These are phyloP conservation scores for Ophiostoma sp. DNA, from an alignment of 2,329 filamentous ascomycete species.

Conservation along the genomic window DNA sequence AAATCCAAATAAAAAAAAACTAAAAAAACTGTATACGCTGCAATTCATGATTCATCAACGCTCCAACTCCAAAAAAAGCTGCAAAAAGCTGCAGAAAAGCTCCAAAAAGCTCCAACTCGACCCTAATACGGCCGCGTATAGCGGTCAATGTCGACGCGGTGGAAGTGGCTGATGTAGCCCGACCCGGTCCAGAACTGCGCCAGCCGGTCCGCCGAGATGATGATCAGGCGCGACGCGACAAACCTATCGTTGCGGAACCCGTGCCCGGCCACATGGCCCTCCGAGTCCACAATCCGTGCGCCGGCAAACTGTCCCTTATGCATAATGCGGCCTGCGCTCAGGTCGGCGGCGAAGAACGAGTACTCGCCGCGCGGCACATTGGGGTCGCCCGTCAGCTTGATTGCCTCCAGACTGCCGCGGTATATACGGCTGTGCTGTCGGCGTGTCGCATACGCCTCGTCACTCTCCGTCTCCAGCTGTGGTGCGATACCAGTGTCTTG, in stretches of 20 bases:
- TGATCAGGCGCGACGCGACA: conserved; percentile 68
- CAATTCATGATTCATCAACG: too few relatives aligned
- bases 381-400: conserved; percentile 87
- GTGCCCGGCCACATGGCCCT: conserved; percentile 17
- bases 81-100: background rate
- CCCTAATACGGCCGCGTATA: conserved; percentile 31
- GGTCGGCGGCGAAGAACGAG: conserved; percentile 73
- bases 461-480: conserved; percentile 34
- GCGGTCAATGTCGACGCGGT: conserved; percentile 54
- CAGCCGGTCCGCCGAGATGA: conserved; percentile 69
- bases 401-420: conserved; percentile 66
- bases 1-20: too few relatives aligned
- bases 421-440: conserved; percentile 46
- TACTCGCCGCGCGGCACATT: conserved; percentile 84
- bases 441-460: conserved; percentile 23
- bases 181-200: conserved; percentile 75
- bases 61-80: background rate
- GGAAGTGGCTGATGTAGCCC: conserved; percentile 55
- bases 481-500: conserved; percentile 28
- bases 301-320: conserved; percentile 66
- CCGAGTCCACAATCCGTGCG: conserved; percentile 64
- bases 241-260: conserved; percentile 47
- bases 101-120: background rate
- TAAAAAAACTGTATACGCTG: too few relatives aligned
- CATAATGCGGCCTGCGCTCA: conserved; percentile 62